Percentiles rank a stretch among this genome's conserved stretches.
phyloP scores from a whole-genome alignment of 192 early-diverging fungal genomes.

The Coemansia sp. region DNA sequence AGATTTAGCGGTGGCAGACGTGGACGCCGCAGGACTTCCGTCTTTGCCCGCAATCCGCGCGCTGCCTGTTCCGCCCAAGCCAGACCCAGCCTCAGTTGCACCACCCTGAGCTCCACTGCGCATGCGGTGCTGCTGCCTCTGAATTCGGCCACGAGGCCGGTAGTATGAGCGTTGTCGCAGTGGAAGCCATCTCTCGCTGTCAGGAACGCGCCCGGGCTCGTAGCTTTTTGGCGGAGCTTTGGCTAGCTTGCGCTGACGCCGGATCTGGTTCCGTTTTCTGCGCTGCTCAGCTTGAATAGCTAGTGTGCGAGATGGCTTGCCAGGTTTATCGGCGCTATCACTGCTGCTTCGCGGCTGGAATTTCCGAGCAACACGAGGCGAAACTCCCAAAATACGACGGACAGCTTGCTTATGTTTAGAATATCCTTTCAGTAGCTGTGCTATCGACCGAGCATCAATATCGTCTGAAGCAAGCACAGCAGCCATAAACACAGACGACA shows the following conservation, averaged over 20 bases:
- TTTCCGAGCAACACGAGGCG: conserved; percentile 24
- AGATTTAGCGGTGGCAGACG: not conserved
- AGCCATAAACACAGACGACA: conserved; percentile 13
- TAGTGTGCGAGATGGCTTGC: not conserved
- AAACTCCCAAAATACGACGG: conserved; percentile 22
- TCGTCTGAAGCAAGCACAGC: conserved; percentile 19
- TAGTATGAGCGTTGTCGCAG: conserved; percentile 52
- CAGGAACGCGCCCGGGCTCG: conserved; percentile 25
- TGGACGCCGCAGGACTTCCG: not conserved
- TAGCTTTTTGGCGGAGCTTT: conserved; percentile 40
- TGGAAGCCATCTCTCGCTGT: conserved; percentile 51
- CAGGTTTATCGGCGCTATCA: not conserved
- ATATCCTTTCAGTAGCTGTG: conserved; percentile 28
- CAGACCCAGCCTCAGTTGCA: conserved; percentile 29
- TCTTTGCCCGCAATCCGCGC: conserved; percentile 40
- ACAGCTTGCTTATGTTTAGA: conserved; percentile 8
- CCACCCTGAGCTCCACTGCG: conserved; percentile 49
- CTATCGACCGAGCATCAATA: not conserved
- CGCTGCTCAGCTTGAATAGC: not conserved
- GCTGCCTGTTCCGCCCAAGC: conserved; percentile 49
- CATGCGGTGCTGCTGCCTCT: conserved; percentile 17
- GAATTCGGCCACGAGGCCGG: conserved; percentile 30
- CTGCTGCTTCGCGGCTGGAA: conserved; percentile 18
- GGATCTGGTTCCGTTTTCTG: conserved; percentile 18
- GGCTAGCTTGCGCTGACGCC: conserved; percentile 31